These are phyloP conservation scores for Solanum pinnatisectum DNA, from an alignment of 257 asterid species.

Conservation along the genomic window DNA sequence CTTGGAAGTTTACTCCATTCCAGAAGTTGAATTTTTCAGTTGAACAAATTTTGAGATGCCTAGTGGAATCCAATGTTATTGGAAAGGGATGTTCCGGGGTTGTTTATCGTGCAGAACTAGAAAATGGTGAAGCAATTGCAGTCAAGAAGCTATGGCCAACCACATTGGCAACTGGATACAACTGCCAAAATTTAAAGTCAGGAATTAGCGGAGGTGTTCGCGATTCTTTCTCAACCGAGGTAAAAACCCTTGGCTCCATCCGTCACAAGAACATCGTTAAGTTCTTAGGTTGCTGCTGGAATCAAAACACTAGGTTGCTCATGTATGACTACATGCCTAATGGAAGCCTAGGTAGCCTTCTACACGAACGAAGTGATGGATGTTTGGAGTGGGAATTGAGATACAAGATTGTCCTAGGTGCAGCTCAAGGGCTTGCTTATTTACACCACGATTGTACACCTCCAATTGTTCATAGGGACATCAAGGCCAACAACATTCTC, in stretches of 20 bases:
- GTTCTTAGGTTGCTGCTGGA: slow-evolving; percentile 92
- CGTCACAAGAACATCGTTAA: slow-evolving; percentile 77
- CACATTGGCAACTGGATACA: slow-evolving; percentile 17
- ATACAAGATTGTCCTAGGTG: slow-evolving; percentile 56
- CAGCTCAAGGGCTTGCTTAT: slow-evolving; percentile 81
- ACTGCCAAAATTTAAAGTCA: slow-evolving; percentile 14
- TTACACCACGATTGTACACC: slow-evolving; percentile 84
- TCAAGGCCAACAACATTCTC: slow-evolving; percentile 80
- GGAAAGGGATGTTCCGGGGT: slow-evolving; percentile 87
- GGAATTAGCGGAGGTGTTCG: slow-evolving; percentile 32
- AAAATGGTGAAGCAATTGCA: slow-evolving; percentile 54
- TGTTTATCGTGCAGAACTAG: slow-evolving; percentile 56
- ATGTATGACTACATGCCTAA: slow-evolving; percentile 91
- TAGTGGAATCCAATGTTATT: slow-evolving; percentile 56
- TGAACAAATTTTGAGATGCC: slow-evolving; percentile 40
- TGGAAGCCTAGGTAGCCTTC: slow-evolving; percentile 73
- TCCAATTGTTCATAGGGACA: slow-evolving; percentile 75
- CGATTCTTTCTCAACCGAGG: slow-evolving; percentile 76
- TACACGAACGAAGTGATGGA: slow-evolving; percentile 52
- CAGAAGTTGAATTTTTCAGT: slow-evolving; percentile 60
- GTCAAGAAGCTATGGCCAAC: slow-evolving; percentile 80
- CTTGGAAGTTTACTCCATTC: slow-evolving; percentile 73
- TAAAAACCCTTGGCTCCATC: slow-evolving; percentile 65
- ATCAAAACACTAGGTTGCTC: slow-evolving; percentile 54
- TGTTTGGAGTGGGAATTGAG: slow-evolving; percentile 81